Conservation (phyloP, 176 grass and related monocot species). For the Neostapfia colusana region DNA sequence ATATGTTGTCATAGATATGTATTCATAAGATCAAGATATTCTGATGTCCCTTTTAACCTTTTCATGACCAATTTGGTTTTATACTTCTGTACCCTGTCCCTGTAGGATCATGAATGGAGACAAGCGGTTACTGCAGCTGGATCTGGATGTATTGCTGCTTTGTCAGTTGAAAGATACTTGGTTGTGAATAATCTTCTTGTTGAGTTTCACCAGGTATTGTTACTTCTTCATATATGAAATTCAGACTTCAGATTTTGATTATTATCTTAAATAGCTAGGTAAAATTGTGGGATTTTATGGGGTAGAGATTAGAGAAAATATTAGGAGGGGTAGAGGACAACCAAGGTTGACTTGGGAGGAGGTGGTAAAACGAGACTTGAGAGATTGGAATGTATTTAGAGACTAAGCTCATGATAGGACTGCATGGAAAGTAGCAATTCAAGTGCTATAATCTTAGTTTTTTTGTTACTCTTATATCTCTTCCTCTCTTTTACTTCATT, state of each 20-base stretch:
- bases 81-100: constrained; percentile 16
- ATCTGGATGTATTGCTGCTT: constrained; percentile 92
- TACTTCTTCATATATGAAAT: constrained; percentile 9
- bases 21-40: constrained; percentile 14
- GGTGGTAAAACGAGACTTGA: too few relatives aligned
- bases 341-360: too few relatives aligned
- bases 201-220: constrained; percentile 94
- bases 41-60: not conserved
- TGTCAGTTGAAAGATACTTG: constrained; percentile 99
- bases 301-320: too few relatives aligned
- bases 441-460: too few relatives aligned
- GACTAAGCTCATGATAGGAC: too few relatives aligned
- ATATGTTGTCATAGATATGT: constrained; percentile 3
- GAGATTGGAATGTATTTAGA: too few relatives aligned
- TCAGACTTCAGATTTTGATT: constrained; percentile 6
- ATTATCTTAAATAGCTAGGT: constrained; percentile 1
- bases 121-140: constrained; percentile 97
- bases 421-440: too few relatives aligned
- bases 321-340: too few relatives aligned
- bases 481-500: too few relatives aligned
- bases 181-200: constrained; percentile 77
- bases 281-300: too few relatives aligned
- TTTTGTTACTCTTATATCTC: too few relatives aligned
- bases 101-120: constrained; percentile 97
- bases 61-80: constrained; percentile 23